A percentile compares a stretch with the other conserved stretches of the same genome.
Evolutionary conservation across 192 early-diverging fungal genomes (phyloP).

Genomic region (Coemansia sp.): DNA sequence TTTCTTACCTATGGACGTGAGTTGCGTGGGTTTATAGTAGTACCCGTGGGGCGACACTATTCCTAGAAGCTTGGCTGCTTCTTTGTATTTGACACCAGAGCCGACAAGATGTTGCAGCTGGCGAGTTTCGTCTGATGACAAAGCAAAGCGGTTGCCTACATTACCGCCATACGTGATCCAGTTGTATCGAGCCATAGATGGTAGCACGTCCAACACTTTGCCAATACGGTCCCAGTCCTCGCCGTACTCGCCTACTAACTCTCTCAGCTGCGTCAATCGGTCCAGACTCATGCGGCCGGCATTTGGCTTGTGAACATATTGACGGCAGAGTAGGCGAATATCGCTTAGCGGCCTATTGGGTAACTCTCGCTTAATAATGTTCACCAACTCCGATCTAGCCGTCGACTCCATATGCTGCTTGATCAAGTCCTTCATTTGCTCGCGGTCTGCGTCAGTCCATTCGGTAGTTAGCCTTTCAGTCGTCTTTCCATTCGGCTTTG

Average conservation of each 20-base stretch:
- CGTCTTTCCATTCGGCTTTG: neutral
- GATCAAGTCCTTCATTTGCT: neutral
- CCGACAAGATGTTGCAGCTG: neutral
- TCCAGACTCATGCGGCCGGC: neutral
- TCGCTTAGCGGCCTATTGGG: neutral
- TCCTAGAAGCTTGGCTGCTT: neutral
- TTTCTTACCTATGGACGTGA: neutral
- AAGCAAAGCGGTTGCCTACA: neutral
- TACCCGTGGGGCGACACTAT: neutral
- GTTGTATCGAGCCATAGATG: neutral
- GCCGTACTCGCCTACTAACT: neutral
- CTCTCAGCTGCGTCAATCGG: neutral
- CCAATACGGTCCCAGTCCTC: neutral
- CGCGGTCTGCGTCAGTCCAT: neutral
- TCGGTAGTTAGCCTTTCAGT: no score
- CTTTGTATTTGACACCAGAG: neutral
- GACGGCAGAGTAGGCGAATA: neutral
- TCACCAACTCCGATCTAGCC: neutral
- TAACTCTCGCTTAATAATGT: neutral
- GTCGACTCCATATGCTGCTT: neutral
- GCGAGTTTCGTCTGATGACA: neutral
- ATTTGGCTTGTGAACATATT: neutral
- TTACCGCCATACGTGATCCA: neutral
- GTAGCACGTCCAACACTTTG: neutral
- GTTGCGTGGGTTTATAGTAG: neutral